Percentiles rank a stretch among this genome's conserved stretches.
Evolutionary conservation across 306 rosid species (phyloP).

Genomic region (Acacia confusa): DNA sequence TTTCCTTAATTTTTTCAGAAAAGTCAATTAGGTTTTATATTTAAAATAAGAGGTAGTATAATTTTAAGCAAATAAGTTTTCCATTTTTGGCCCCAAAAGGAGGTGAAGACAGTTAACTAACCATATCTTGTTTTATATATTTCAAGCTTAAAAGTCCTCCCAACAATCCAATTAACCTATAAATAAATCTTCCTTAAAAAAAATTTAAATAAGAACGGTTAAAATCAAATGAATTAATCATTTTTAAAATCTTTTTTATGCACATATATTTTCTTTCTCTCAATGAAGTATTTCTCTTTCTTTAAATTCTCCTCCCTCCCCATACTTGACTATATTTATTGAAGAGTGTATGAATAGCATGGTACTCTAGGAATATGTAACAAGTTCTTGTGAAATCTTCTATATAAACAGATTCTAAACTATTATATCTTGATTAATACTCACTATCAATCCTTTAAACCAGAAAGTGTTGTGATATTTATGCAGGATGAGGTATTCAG

Average conservation of each 20-base stretch:
- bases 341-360: neutral
- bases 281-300: neutral
- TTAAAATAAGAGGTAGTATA: neutral
- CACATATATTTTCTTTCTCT: neutral
- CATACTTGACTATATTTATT: neutral
- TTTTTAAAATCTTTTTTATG: neutral
- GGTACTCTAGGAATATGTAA: neutral
- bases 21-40: too few relatives aligned
- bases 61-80: neutral
- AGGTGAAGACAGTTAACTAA: neutral
- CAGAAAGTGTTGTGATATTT: neutral
- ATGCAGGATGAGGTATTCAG: neutral
- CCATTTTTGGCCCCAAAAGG: too few relatives aligned
- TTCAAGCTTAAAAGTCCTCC: neutral
- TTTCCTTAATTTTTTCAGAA: too few relatives aligned
- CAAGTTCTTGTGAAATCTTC: neutral
- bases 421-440: neutral
- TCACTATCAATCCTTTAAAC: neutral
- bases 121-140: neutral
- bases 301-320: neutral
- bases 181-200: neutral
- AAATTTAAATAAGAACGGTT: neutral
- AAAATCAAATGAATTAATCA: neutral
- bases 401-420: neutral
- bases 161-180: neutral